phyloP scores from a whole-genome alignment of 768 basidiomycete genomes.

The Royoungia palumana region DNA sequence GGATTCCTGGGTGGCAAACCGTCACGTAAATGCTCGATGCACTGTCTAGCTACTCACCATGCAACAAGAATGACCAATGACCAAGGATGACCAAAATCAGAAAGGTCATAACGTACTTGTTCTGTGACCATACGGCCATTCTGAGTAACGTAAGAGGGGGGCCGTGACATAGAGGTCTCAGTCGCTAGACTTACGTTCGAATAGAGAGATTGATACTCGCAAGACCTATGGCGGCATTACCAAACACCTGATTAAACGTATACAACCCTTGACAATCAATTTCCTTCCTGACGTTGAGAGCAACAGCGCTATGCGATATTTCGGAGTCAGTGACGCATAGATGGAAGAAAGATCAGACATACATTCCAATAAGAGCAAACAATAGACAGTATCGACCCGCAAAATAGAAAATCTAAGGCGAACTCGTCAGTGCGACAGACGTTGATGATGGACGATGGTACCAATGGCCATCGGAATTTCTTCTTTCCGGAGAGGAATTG shows the following conservation, averaged over 20 bases:
- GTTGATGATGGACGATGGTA: constrained; percentile 20
- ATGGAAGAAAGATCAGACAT: constrained; percentile 23
- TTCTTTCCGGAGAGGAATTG: constrained; percentile 54
- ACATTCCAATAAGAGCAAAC: constrained; percentile 69
- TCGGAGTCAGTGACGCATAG: neutral
- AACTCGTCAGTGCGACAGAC: neutral
- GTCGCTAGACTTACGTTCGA: constrained; percentile 49
- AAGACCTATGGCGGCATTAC: constrained; percentile 64
- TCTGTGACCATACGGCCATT: constrained; percentile 69
- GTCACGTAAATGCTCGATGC: neutral
- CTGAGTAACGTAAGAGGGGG: constrained; percentile 32
- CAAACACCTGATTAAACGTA: constrained; percentile 63
- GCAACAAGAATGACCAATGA: constrained; percentile 69
- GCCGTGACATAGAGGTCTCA: neutral
- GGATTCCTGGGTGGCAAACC: constrained; percentile 39
- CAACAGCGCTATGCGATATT: constrained; percentile 41
- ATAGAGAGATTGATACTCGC: constrained; percentile 71
- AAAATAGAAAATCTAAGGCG: constrained; percentile 60
- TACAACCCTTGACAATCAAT: constrained; percentile 67
- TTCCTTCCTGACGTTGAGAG: constrained; percentile 55
- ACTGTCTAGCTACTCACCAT: constrained; percentile 39
- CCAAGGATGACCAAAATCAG: constrained; percentile 57
- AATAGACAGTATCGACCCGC: constrained; percentile 63
- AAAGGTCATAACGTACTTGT: constrained; percentile 48
- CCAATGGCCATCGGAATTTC: constrained; percentile 66